Base-by-base conservation (phyloP, 2,329 filamentous ascomycete species). In the Ploettnerulaceae sp. region DNA sequence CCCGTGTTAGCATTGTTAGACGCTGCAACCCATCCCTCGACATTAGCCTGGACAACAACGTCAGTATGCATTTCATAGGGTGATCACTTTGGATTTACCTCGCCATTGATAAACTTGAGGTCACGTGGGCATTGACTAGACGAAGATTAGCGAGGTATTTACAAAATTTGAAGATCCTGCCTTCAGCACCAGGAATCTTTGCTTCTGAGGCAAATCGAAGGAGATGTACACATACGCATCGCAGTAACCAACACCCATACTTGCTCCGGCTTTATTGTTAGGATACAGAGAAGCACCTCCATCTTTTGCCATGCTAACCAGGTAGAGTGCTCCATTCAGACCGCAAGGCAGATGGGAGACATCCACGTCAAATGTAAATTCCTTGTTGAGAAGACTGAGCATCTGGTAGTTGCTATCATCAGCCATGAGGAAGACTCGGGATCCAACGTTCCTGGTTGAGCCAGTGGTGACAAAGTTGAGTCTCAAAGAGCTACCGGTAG, bases 291-390 rank as follows among this genome's bases (percentile, higher is more conserved):
- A 59, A 48, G 71, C 52, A 24, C 80, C 82, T 55, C 83, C 84
- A 57, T 82, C 76, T 5, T 70, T 67, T 8, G 76, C 71, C 80
- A 85, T 84, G 58, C 75, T 68, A 12, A 76, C 70, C 32, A 84
- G 72, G 68, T 87, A 86, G 36, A 87, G 68, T 35, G 83, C 83
- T 45, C 82, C 83, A 66, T 88, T 87, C 49, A 87, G 67, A 50
- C 84, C 84, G 59, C 84, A 88, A 49, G 77, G 75, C 15, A 85
- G 69, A 60, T 75, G 74, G 31, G 81, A 84, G 34, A 84, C 77
- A 61, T 87, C 83, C 20, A 86, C 82, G 45, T 86, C 82, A 52
- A 87, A 85, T 45, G 80, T 82, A 67, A 87, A 81, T 65, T 87
- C 83, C 60, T 82, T 74, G 66, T 79, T 79, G 44, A 80, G 70